Percentiles rank a stretch among this genome's conserved stretches.
Conservation (phyloP, 169 alveolate species). For the Cryptosporidium meleagridis region DNA sequence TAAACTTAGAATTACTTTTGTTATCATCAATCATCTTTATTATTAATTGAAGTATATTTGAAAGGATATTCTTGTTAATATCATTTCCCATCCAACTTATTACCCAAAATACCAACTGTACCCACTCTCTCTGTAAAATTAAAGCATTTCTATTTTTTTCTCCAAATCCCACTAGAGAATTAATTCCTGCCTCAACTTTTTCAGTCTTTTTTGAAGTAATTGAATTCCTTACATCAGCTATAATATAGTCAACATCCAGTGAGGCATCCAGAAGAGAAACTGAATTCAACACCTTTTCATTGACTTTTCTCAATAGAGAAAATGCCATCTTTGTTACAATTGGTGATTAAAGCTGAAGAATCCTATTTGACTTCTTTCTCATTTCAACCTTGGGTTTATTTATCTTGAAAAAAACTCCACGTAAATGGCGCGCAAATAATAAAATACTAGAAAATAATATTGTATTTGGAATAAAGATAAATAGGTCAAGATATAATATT, state of each 20-base stretch:
- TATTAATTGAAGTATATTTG: slow-evolving; percentile 35
- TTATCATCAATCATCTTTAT: slow-evolving; percentile 37
- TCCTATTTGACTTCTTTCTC: background rate
- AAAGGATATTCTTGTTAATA: slow-evolving; percentile 5
- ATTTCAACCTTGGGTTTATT: background rate
- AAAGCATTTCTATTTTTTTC: slow-evolving; percentile 44
- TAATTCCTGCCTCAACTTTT: slow-evolving; percentile 36
- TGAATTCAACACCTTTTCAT: slow-evolving; percentile 56
- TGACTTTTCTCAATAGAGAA: slow-evolving; percentile 62
- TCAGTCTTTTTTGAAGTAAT: background rate
- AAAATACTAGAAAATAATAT: background rate
- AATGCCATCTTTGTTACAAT: slow-evolving; percentile 48
- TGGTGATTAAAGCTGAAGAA: background rate
- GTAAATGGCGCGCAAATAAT: background rate
- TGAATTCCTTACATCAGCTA: slow-evolving; percentile 32
- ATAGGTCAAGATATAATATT: background rate
- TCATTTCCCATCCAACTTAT: slow-evolving; percentile 47
- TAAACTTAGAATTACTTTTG: background rate
- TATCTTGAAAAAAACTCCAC: background rate
- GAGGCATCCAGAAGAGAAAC: slow-evolving; percentile 71
- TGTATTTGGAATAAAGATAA: background rate
- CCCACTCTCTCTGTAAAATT: slow-evolving; percentile 65
- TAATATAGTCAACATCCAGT: slow-evolving; percentile 52
- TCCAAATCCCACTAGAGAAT: slow-evolving; percentile 45
- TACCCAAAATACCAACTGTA: slow-evolving; percentile 21